Percentiles rank a stretch among this genome's conserved stretches.
These are phyloP conservation scores for Ogataea pilisensis DNA, from an alignment of 805 yeast genomes.

Conservation along the genomic window DNA sequence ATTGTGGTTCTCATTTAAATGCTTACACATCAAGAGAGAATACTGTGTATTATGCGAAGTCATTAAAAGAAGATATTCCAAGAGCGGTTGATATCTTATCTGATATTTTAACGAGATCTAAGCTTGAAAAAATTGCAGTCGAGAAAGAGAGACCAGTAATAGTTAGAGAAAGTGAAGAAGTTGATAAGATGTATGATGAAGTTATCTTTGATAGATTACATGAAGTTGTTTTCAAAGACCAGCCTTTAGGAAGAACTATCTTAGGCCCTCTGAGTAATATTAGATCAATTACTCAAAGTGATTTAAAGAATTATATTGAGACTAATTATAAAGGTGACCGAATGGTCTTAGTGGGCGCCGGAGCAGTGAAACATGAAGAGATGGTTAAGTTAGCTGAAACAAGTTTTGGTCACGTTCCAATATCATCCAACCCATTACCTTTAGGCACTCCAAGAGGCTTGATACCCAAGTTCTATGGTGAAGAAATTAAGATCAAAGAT, in stretches of 20 bases:
- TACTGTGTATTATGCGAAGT: constrained; percentile 93
- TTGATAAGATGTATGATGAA: constrained; percentile 97
- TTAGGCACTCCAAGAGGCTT: constrained; percentile 72
- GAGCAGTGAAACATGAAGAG: constrained; percentile 84
- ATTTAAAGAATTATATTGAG: constrained; percentile 72
- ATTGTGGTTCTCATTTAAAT: constrained; percentile 93
- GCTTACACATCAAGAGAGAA: constrained; percentile 99
- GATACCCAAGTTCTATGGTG: constrained; percentile 76
- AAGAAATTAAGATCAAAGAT: constrained; percentile 82
- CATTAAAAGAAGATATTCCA: constrained; percentile 75
- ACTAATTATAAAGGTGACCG: constrained; percentile 93
- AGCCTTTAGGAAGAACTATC: constrained; percentile 94
- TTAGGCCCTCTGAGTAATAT: constrained; percentile 92
- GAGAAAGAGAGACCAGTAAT: constrained; percentile 97
- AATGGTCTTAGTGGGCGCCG: constrained; percentile 97
- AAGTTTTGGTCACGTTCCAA: constrained; percentile 67
- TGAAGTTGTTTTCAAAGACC: constrained; percentile 83
- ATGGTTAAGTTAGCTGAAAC: constrained; percentile 72
- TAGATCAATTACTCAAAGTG: constrained; percentile 68
- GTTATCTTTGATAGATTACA: constrained; percentile 96
- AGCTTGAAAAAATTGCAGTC: constrained; percentile 75
- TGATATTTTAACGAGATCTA: constrained; percentile 85
- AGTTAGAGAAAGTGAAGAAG: constrained; percentile 94
- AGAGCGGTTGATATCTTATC: constrained; percentile 82
- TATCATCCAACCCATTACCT: constrained; percentile 53